A percentile compares a stretch with the other conserved stretches of the same genome.
phyloP scores from a whole-genome alignment of 257 asterid genomes.

The Lycium ferocissimum region DNA sequence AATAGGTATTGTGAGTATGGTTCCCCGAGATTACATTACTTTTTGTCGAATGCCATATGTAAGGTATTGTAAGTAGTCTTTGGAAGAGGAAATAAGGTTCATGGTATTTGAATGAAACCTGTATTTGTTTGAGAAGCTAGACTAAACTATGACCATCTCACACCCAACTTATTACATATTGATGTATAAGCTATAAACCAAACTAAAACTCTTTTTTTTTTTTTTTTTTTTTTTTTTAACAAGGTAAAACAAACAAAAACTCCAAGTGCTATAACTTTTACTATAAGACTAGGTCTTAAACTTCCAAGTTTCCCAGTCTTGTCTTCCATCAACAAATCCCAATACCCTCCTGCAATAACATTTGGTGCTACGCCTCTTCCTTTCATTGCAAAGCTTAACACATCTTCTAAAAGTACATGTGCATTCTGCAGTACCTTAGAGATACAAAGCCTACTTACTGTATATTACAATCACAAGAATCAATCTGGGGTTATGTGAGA shows the following conservation, averaged over 20 bases:
- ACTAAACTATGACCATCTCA: not conserved
- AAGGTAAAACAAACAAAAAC: not conserved
- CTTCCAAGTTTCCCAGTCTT: not conserved
- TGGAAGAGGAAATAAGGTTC: constrained; percentile 22
- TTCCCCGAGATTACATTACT: constrained; percentile 12
- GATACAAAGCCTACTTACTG: not conserved
- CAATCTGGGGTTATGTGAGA: not conserved
- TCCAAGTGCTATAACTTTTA: not conserved
- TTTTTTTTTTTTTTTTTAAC: no score
- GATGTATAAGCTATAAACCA: not conserved
- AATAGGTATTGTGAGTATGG: constrained; percentile 20
- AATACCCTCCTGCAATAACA: no score
- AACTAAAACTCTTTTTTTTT: no score
- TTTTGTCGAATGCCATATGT: not conserved
- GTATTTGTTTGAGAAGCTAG: constrained; percentile 1
- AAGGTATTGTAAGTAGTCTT: not conserved
- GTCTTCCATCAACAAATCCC: not conserved
- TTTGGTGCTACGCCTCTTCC: not conserved
- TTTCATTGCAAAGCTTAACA: not conserved
- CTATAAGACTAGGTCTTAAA: not conserved
- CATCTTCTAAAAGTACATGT: not conserved
- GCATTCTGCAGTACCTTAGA: not conserved
- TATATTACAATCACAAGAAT: not conserved
- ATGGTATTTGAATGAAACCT: not conserved
- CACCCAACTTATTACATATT: not conserved